Evolutionary conservation across 331 rosid species (phyloP).

Genomic region (Prunus yedoensis): DNA sequence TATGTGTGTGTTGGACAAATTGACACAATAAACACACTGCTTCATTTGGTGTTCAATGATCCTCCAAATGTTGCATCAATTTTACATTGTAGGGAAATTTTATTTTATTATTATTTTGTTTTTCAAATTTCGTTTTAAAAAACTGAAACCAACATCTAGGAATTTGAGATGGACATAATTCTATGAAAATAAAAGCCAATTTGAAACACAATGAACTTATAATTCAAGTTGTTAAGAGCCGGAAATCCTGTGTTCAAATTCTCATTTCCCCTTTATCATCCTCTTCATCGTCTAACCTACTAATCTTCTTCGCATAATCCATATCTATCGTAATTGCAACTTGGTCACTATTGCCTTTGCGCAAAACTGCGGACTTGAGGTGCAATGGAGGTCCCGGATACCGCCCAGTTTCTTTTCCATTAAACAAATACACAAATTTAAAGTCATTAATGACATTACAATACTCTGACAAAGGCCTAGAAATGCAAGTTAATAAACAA

Average conservation of each 20-base stretch:
- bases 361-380: too few species aligned
- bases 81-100: too few species aligned
- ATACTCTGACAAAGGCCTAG: background rate
- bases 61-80: too few species aligned
- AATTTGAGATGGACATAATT: too few species aligned
- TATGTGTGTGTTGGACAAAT: background rate
- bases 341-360: conserved; percentile 59
- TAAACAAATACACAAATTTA: conserved; percentile 17
- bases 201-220: too few species aligned
- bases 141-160: background rate
- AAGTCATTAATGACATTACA: conserved; percentile 10
- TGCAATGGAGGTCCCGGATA: conserved; percentile 1
- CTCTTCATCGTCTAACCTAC: conserved; percentile 79
- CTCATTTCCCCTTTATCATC: conserved; percentile 74
- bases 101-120: too few species aligned
- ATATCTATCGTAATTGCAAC: conserved; percentile 86
- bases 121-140: too few species aligned
- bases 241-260: too few species aligned
- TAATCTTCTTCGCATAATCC: conserved; percentile 58
- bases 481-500: background rate
- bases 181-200: background rate
- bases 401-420: conserved; percentile 69
- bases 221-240: too few species aligned
- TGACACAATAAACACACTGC: too few species aligned
- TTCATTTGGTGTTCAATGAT: background rate